Percentiles rank a stretch among this genome's conserved stretches.
Evolutionary conservation across 1,284 basidiomycete genomes (phyloP).

Genomic region (Pyrrhoderma noxium): DNA sequence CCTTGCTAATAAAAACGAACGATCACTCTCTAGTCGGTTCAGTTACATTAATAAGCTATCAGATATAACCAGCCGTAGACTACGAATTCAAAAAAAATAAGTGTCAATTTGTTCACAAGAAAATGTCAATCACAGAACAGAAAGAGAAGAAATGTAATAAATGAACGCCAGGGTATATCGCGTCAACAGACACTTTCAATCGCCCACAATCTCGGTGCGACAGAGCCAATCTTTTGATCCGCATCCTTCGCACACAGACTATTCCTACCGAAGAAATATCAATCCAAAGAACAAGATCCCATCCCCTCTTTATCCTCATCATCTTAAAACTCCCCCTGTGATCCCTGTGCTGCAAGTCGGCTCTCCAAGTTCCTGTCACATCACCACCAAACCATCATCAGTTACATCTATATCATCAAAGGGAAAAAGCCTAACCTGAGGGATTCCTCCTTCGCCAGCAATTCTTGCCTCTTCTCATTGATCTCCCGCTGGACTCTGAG

Average conservation of each 20-base stretch:
- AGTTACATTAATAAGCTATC: background rate
- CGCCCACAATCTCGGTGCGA: conserved; percentile 9
- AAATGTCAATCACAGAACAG: too few species aligned
- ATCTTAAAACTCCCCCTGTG: conserved; percentile 30
- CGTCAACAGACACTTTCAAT: conserved; percentile 5
- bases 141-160: background rate
- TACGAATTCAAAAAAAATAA: background rate
- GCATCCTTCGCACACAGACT: background rate
- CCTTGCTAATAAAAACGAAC: conserved; percentile 2
- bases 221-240: background rate
- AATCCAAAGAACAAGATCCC: conserved; percentile 5
- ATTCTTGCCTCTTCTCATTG: conserved; percentile 96
- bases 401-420: background rate
- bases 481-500: conserved; percentile 98
- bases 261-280: background rate
- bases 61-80: conserved; percentile 10
- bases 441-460: conserved; percentile 89
- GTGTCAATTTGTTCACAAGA: too few species aligned
- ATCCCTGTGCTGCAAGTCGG: conserved; percentile 80
- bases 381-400: conserved; percentile 13
- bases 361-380: conserved; percentile 82
- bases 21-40: conserved; percentile 1
- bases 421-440: conserved; percentile 48
- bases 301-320: background rate
- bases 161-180: conserved; percentile 13